phyloP scores from a whole-genome alignment of 2,329 filamentous ascomycete species.

The Pestalotiopsis sp. region DNA sequence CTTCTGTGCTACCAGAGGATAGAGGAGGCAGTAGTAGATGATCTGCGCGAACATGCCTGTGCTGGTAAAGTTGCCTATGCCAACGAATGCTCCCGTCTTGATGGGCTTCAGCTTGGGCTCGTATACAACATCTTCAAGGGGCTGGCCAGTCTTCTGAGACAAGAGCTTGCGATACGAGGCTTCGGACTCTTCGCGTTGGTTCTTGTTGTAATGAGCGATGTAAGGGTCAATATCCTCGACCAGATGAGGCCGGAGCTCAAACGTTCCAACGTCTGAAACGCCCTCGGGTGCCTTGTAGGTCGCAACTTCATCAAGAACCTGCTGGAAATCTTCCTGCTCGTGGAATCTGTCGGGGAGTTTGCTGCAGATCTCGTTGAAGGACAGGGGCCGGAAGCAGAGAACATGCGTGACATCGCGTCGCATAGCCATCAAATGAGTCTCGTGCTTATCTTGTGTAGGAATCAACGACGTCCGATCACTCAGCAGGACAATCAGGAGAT shows the following conservation, averaged over 20 bases:
- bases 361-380: slow-evolving; percentile 86
- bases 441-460: slow-evolving; percentile 65
- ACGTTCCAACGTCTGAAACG: slow-evolving; percentile 88
- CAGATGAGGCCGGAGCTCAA: slow-evolving; percentile 85
- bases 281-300: slow-evolving; percentile 90
- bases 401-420: slow-evolving; percentile 91
- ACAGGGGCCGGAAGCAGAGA: slow-evolving; percentile 93
- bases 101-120: slow-evolving; percentile 84
- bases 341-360: slow-evolving; percentile 88
- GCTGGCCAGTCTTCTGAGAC: slow-evolving; percentile 83
- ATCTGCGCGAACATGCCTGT: slow-evolving; percentile 88
- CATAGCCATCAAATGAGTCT: slow-evolving; percentile 71
- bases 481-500: slow-evolving; percentile 86
- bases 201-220: slow-evolving; percentile 94
- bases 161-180: slow-evolving; percentile 84
- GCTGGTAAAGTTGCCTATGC: slow-evolving; percentile 77
- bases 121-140: slow-evolving; percentile 82
- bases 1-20: slow-evolving; percentile 70
- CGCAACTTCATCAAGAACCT: slow-evolving; percentile 83
- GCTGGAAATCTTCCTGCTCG: slow-evolving; percentile 86
- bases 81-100: slow-evolving; percentile 73
- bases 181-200: slow-evolving; percentile 95
- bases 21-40: slow-evolving; percentile 85
- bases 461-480: slow-evolving; percentile 85
- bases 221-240: slow-evolving; percentile 93